phyloP scores from a whole-genome alignment of 768 basidiomycete species.

The Lentinus tigrinus region DNA sequence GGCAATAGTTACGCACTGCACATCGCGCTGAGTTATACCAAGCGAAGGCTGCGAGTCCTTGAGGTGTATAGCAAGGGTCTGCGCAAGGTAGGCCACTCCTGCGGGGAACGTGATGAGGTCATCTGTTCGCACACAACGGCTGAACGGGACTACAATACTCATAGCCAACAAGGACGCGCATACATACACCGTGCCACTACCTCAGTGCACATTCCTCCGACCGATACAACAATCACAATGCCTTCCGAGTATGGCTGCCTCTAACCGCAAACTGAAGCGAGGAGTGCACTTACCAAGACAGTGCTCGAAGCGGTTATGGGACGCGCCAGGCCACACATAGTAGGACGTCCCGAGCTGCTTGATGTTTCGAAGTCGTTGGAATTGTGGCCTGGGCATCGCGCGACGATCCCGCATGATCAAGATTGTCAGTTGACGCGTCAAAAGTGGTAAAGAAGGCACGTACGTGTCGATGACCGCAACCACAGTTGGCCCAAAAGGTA shows the following conservation, averaged over 20 bases:
- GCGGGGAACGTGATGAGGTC: not conserved
- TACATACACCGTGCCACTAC: too few relatives aligned
- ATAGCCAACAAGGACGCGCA: not conserved
- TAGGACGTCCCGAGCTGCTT: slow-evolving; percentile 81
- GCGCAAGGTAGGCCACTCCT: slow-evolving; percentile 78
- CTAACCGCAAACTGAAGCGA: not conserved
- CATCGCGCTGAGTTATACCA: slow-evolving; percentile 66
- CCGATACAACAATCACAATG: too few relatives aligned
- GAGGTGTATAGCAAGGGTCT: slow-evolving; percentile 59
- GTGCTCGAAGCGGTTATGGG: slow-evolving; percentile 84
- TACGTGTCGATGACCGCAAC: slow-evolving; percentile 71
- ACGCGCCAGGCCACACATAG: slow-evolving; percentile 74
- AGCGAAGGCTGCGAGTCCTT: slow-evolving; percentile 58
- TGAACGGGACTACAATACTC: not conserved
- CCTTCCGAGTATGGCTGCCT: too few relatives aligned
- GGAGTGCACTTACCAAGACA: slow-evolving; percentile 56
- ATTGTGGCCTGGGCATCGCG: slow-evolving; percentile 64
- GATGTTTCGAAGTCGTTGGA: slow-evolving; percentile 73
- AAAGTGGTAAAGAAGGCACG: slow-evolving; percentile 42
- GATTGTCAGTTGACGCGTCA: too few relatives aligned
- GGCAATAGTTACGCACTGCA: slow-evolving; percentile 76
- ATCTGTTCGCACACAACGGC: not conserved
- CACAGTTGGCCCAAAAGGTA: slow-evolving; percentile 36
- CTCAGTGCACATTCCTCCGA: too few relatives aligned
- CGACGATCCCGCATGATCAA: not conserved